phyloP scores from a whole-genome alignment of 1,139 yeast species.

The Pichia sp. region DNA sequence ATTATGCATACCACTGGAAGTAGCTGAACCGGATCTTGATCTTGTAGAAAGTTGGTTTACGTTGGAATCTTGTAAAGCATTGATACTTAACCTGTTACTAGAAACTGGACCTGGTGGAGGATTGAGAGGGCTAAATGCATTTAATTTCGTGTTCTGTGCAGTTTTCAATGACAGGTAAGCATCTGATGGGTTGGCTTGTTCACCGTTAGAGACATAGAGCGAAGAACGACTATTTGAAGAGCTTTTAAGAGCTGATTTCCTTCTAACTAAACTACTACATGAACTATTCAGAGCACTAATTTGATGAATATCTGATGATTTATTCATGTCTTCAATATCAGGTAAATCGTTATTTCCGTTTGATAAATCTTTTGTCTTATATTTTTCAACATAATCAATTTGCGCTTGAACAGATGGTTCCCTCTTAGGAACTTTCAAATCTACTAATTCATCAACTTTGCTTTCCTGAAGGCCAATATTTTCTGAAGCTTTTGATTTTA shows the following conservation, averaged over 20 bases:
- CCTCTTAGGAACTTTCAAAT: constrained; percentile 22
- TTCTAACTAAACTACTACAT: constrained; percentile 17
- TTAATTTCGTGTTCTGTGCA: constrained; percentile 69
- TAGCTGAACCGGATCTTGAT: constrained; percentile 13
- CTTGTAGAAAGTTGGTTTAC: neutral
- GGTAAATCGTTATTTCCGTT: neutral
- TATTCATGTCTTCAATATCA: neutral
- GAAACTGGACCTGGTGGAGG: constrained; percentile 1
- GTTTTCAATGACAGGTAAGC: constrained; percentile 66
- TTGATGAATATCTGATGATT: neutral
- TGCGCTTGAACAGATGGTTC: constrained; percentile 15
- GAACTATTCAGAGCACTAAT: neutral
- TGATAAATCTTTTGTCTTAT: neutral
- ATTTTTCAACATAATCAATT: constrained; percentile 7
- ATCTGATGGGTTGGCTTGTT: constrained; percentile 28
- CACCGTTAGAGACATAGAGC: neutral
- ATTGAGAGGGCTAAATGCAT: constrained; percentile 48
- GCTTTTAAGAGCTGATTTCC: constrained; percentile 63
- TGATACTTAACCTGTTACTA: constrained; percentile 9
- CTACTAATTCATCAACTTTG: neutral
- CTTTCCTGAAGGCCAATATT: neutral
- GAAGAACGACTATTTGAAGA: constrained; percentile 18
- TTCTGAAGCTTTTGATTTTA: too few species aligned
- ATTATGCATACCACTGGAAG: constrained; percentile 2
- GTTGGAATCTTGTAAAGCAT: constrained; percentile 9